A percentile compares a stretch with the other conserved stretches of the same genome.
Conservation (phyloP, 2,329 filamentous ascomycete genomes). For the Talaromyces sp. region DNA sequence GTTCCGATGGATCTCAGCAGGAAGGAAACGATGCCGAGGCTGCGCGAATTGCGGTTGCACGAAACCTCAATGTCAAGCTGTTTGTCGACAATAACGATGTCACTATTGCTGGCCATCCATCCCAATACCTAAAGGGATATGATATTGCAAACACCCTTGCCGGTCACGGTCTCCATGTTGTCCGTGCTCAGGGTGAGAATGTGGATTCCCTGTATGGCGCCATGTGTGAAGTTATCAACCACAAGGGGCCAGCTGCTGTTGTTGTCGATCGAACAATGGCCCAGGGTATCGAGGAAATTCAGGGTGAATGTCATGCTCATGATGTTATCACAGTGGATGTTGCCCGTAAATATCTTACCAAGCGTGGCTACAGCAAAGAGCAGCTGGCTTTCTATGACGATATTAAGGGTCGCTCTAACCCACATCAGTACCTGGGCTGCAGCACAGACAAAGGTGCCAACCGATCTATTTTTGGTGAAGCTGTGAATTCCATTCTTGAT, state of each 20-base stretch:
- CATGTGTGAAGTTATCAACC: conserved; percentile 34
- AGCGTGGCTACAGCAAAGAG: conserved; percentile 38
- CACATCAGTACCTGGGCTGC: conserved; percentile 38
- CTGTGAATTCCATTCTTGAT: conserved; percentile 41
- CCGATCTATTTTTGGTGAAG: conserved; percentile 43
- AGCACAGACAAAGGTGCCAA: conserved; percentile 41
- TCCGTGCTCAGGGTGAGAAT: conserved; percentile 41
- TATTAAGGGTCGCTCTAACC: conserved; percentile 34
- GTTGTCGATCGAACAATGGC: conserved; percentile 40
- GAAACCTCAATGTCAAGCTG: conserved; percentile 42
- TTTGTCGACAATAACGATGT: conserved; percentile 47
- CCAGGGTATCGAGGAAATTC: conserved; percentile 39
- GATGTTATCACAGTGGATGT: conserved; percentile 43
- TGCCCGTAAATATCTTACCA: conserved; percentile 41
- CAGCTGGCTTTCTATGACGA: conserved; percentile 40
- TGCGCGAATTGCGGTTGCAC: conserved; percentile 41
- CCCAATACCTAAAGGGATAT: conserved; percentile 43
- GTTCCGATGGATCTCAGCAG: conserved; percentile 46
- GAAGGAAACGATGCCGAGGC: conserved; percentile 48
- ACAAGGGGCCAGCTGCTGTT: conserved; percentile 39
- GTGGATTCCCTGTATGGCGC: conserved; percentile 40
- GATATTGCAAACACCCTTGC: conserved; percentile 34
- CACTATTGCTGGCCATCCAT: conserved; percentile 45
- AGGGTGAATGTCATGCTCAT: conserved; percentile 40
- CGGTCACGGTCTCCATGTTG: conserved; percentile 43